Base-by-base conservation (phyloP, 2,329 filamentous ascomycete species). In the Fusarium hainanense region DNA sequence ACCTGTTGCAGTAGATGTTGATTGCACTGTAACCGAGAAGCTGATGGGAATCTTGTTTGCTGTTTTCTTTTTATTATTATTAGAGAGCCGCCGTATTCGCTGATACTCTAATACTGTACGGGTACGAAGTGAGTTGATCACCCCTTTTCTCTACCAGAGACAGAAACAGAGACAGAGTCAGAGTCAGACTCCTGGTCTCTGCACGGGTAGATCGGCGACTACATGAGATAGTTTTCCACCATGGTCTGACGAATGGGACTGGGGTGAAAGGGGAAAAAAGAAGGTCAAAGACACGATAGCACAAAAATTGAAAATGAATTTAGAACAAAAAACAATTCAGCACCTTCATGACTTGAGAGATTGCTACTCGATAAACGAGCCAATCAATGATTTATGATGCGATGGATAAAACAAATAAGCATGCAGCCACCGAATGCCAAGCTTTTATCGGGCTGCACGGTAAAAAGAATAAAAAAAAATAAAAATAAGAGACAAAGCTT, bases 361-460 rank as follows among this genome's bases (percentile, higher is more conserved):
- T 11, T 28, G 11, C 13, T 34, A 41, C 18, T n/a, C 18, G 27
- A 13, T 18, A 37, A 37, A 37, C 16, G 25, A 54, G 44, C 57
- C 57, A 69, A 70, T 69, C 61, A 70, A 12, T 14, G 56, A 51
- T 68, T 65, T 62, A 68, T 62, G 61, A 54, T 46, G 65, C 30
- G 27, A 66, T 50, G 40, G 32, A 42, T 37, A 46, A 65, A 23
- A 64, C 27, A 63, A 68, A 75, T 74, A 74, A 75, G 73, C 73
- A 74, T 73, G 68, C 73, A 73, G 73, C 73, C 73, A 69, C 69
- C 42, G 69, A 74, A 48, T 27, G 73, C 73, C 73, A 75, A 75
- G 73, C 73, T 75, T 75, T 74, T 63, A 44, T 63, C 63, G 62
- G 71, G 68, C 73, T 75, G 73, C 73, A 75, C 63, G 73, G 69